These are phyloP conservation scores for Arthrobotrys entomopaga DNA, from an alignment of 2,329 filamentous ascomycete genomes.

Conservation along the genomic window DNA sequence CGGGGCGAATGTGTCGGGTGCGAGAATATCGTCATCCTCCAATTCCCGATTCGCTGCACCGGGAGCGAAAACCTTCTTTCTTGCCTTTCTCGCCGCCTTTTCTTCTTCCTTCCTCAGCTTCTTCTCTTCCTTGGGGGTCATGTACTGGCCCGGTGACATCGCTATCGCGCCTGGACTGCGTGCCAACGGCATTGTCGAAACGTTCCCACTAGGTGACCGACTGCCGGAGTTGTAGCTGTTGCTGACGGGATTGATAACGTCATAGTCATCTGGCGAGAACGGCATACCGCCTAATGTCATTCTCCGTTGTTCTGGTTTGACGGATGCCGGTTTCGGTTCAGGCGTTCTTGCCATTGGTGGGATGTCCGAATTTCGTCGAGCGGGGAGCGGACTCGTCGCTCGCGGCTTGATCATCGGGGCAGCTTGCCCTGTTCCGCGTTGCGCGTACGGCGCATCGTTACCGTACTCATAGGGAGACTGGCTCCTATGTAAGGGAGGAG, in stretches of 20 bases:
- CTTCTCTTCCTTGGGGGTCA: slow-evolving; percentile 52
- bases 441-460: slow-evolving; percentile 8
- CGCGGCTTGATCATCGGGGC: slow-evolving; percentile 36
- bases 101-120: slow-evolving; percentile 45
- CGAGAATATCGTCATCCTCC: slow-evolving; percentile 57
- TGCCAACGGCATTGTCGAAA: slow-evolving; percentile 48
- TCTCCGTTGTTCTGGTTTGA: slow-evolving; percentile 33
- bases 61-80: slow-evolving; percentile 55
- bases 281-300: slow-evolving; percentile 57
- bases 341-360: slow-evolving; percentile 35
- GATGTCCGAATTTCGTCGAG: slow-evolving; percentile 41
- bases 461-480: slow-evolving; percentile 37
- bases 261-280: slow-evolving; percentile 58
- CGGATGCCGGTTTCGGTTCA: slow-evolving; percentile 27
- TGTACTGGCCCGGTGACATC: slow-evolving; percentile 48
- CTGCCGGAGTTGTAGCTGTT: slow-evolving; percentile 20
- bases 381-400: slow-evolving; percentile 49
- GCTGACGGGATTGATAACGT: slow-evolving; percentile 58
- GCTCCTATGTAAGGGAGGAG: slow-evolving; percentile 21
- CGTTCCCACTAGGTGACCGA: slow-evolving; percentile 47
- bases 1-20: slow-evolving; percentile 57
- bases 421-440: slow-evolving; percentile 4
- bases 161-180: slow-evolving; percentile 41
- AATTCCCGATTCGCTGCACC: slow-evolving; percentile 57
- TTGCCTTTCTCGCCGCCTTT: slow-evolving; percentile 56